Percentiles rank a stretch among this genome's conserved stretches.
phyloP scores from a whole-genome alignment of 164 flowering plant species.

The Magnolia sinica region DNA sequence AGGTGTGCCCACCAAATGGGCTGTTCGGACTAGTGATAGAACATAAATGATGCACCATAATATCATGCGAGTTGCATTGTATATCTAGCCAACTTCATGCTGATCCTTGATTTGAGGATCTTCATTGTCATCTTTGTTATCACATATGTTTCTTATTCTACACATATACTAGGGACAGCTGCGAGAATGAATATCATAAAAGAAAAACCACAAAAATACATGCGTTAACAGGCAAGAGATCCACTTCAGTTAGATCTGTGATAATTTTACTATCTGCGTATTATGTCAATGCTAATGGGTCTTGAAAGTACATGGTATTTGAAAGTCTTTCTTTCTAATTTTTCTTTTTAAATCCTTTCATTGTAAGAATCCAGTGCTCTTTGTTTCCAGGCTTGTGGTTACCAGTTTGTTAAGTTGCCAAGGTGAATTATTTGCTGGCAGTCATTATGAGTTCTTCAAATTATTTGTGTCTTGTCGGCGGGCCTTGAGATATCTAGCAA shows the following conservation, averaged over 20 bases:
- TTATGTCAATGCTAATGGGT: not conserved
- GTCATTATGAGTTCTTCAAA: constrained; percentile 35
- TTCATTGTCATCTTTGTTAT: no score
- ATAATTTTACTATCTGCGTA: not conserved
- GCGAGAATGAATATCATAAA: no score
- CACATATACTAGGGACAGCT: no score
- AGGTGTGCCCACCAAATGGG: no score
- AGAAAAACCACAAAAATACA: no score
- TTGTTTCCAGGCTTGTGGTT: constrained; percentile 55
- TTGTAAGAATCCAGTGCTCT: not conserved
- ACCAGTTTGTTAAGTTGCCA: constrained; percentile 34
- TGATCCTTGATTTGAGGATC: no score
- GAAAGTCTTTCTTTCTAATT: not conserved
- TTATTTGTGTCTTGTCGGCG: constrained; percentile 68
- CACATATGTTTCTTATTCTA: no score
- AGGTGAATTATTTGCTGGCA: constrained; percentile 10
- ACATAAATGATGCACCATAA: no score
- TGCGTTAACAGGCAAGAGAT: no score
- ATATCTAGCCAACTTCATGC: no score
- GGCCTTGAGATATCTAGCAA: constrained; percentile 49
- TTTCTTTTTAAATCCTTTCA: not conserved
- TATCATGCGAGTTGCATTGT: no score
- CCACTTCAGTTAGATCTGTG: not conserved
- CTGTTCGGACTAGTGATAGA: no score
- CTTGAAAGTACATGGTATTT: not conserved